Percentiles rank a stretch among this genome's conserved stretches.
phyloP scores from a whole-genome alignment of 2,329 filamentous ascomycete genomes.

The Pseudogymnoascus sp. region DNA sequence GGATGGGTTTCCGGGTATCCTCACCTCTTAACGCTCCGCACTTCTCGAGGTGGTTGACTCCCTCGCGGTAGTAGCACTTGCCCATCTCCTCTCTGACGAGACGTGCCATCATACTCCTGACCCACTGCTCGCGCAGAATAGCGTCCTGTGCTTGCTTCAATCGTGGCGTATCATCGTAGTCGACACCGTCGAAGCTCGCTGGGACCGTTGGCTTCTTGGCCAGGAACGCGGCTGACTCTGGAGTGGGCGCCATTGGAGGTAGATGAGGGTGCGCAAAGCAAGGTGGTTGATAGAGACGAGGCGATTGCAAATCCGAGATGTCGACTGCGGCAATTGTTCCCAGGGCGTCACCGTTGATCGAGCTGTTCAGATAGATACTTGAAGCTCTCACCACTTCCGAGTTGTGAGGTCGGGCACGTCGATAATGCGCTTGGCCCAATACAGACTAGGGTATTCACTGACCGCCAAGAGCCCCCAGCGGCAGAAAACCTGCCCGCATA shows the following conservation, averaged over 20 bases:
- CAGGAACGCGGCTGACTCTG: slow-evolving; percentile 75
- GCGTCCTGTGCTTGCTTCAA: slow-evolving; percentile 80
- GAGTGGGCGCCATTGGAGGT: slow-evolving; percentile 60
- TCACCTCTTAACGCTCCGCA: slow-evolving; percentile 75
- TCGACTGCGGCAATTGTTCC: neutral
- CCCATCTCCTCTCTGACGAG: slow-evolving; percentile 75
- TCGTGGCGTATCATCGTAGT: slow-evolving; percentile 75
- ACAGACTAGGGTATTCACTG: neutral
- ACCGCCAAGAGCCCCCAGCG: slow-evolving; percentile 1
- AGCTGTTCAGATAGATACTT: neutral
- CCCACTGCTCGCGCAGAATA: slow-evolving; percentile 81
- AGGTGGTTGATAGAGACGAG: neutral
- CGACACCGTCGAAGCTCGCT: slow-evolving; percentile 78
- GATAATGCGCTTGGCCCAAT: neutral
- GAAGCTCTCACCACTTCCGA: slow-evolving; percentile 10
- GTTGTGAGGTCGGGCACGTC: slow-evolving; percentile 6
- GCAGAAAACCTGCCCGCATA: slow-evolving; percentile 10
- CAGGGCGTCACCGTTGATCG: slow-evolving; percentile 2
- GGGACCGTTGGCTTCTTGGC: slow-evolving; percentile 77
- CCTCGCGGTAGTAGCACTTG: slow-evolving; percentile 80
- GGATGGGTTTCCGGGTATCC: slow-evolving; percentile 26
- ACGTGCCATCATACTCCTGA: slow-evolving; percentile 81
- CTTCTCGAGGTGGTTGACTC: slow-evolving; percentile 84
- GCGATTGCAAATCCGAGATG: neutral
- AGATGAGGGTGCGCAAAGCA: neutral